phyloP scores from a whole-genome alignment of 768 basidiomycete species.

The Russula olivacea region DNA sequence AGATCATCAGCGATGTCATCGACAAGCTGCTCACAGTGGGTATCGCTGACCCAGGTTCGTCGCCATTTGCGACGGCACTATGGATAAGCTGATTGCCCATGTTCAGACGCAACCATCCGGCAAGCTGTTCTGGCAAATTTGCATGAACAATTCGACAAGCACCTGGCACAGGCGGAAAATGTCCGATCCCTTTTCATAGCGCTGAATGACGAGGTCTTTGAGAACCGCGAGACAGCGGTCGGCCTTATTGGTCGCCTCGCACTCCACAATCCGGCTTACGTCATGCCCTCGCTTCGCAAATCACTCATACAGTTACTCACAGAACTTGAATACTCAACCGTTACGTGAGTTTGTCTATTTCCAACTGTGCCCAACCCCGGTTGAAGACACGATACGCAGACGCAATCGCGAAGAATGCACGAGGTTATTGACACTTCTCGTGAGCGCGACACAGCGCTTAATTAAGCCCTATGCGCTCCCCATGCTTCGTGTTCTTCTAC shows the following conservation, averaged over 20 bases:
- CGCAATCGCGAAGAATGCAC: constrained; percentile 91
- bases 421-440: constrained; percentile 78
- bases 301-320: constrained; percentile 93
- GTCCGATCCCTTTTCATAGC: constrained; percentile 97
- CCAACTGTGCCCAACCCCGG: neutral
- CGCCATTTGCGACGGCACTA: neutral
- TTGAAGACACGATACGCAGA: constrained; percentile 36
- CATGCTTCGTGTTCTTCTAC: constrained; percentile 87
- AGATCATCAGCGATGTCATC: constrained; percentile 96
- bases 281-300: constrained; percentile 95
- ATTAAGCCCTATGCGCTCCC: constrained; percentile 95
- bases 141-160: constrained; percentile 92
- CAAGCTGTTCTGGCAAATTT: constrained; percentile 80
- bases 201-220: constrained; percentile 93
- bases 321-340: constrained; percentile 92
- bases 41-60: constrained; percentile 87
- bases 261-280: constrained; percentile 94
- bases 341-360: constrained; percentile 49
- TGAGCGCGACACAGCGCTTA: constrained; percentile 85
- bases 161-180: constrained; percentile 96
- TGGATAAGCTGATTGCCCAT: neutral
- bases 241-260: constrained; percentile 88
- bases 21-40: constrained; percentile 94
- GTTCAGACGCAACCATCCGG: constrained; percentile 52
- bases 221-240: constrained; percentile 89